Percentiles rank a stretch among this genome's conserved stretches.
Conservation (phyloP, 2,329 filamentous ascomycete species). For the Botrytis porri region DNA sequence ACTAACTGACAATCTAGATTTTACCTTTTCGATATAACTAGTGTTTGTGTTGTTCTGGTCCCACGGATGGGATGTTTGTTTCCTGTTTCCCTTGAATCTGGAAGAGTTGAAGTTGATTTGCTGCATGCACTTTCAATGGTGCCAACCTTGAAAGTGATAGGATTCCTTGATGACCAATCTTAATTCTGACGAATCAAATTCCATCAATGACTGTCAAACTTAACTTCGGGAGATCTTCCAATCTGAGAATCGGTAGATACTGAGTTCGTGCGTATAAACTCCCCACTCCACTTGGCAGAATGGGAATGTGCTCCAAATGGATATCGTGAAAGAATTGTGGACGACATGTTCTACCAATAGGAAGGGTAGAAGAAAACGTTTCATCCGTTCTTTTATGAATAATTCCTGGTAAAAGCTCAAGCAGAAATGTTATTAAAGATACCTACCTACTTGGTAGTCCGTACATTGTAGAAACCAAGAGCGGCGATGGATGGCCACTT, state of each 20-base stretch:
- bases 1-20: background rate
- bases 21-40: background rate
- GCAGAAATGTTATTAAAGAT: background rate
- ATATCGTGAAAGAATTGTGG: background rate
- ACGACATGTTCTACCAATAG: background rate
- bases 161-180: constrained; percentile 15
- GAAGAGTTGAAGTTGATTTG: background rate
- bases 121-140: background rate
- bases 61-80: no score
- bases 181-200: constrained; percentile 11
- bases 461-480: background rate
- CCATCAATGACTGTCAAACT: background rate
- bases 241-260: background rate
- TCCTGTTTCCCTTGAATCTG: background rate
- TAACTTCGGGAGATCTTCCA: constrained; percentile 15
- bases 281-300: constrained; percentile 10
- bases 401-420: background rate
- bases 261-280: background rate
- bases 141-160: background rate
- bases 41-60: background rate
- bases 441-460: background rate
- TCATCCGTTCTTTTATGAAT: background rate
- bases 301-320: background rate
- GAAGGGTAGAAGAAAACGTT: background rate
- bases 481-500: background rate